phyloP scores from a whole-genome alignment of 495 filamentous ascomycete genomes.

The Hyaloscypha variabilis region DNA sequence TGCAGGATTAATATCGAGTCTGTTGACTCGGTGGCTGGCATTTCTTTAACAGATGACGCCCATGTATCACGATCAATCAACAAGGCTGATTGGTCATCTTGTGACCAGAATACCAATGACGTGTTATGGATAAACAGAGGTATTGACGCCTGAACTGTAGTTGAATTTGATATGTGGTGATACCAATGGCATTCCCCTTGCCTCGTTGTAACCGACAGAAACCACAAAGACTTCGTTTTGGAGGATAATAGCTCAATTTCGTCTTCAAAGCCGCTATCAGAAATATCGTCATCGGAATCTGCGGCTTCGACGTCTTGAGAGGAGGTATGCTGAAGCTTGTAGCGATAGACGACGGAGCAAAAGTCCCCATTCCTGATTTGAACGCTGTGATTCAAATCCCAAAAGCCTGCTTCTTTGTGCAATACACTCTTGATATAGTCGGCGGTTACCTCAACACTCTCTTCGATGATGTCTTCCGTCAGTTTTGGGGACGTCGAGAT shows the following conservation, averaged over 20 bases:
- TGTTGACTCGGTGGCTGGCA: neutral
- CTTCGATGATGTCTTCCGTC: neutral
- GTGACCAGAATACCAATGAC: constrained; percentile 12
- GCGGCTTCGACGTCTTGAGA: constrained; percentile 1
- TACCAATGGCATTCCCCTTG: constrained; percentile 4
- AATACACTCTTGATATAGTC: constrained; percentile 2
- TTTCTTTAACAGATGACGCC: neutral
- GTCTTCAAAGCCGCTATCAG: neutral
- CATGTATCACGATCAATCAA: constrained; percentile 11
- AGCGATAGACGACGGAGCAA: neutral
- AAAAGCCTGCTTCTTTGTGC: neutral
- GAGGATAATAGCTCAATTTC: too few species aligned
- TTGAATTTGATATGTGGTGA: neutral
- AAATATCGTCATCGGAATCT: constrained; percentile 6
- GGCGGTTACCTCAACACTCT: neutral
- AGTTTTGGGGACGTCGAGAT: too few species aligned
- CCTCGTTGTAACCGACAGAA: neutral
- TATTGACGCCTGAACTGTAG: constrained; percentile 2
- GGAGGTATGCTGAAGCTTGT: neutral
- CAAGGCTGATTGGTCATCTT: neutral
- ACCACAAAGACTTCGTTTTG: constrained; percentile 6
- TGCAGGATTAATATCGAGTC: too few species aligned
- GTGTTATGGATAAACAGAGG: neutral
- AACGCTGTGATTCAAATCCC: neutral
- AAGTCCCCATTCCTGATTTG: neutral